Evolutionary conservation across 2,329 filamentous ascomycete genomes (phyloP).

Genomic region (Ploettnerulaceae sp.): DNA sequence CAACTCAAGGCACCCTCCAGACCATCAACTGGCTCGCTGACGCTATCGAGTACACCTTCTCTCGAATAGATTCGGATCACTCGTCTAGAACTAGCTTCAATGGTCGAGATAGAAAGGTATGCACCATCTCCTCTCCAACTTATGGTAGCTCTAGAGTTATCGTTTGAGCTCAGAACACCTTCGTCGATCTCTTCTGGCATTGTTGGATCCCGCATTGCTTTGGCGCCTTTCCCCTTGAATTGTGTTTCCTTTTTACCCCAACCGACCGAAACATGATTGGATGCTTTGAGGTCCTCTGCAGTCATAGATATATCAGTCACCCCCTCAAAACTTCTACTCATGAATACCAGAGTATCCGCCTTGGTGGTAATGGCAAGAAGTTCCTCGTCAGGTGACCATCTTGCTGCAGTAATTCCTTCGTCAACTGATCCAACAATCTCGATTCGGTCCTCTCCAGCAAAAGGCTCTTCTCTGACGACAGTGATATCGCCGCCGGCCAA

Average conservation of each 20-base stretch:
- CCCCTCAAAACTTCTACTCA: conserved; percentile 87
- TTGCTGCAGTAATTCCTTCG: conserved; percentile 80
- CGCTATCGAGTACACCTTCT: conserved; percentile 85
- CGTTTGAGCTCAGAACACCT: conserved; percentile 67
- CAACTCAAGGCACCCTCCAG: conserved; percentile 86
- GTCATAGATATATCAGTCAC: conserved; percentile 70
- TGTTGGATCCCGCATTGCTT: conserved; percentile 84
- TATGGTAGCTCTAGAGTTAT: conserved; percentile 67
- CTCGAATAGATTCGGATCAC: conserved; percentile 86
- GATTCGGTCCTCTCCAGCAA: conserved; percentile 68
- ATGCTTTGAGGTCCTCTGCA: conserved; percentile 74
- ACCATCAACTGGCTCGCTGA: conserved; percentile 89
- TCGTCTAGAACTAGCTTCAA: conserved; percentile 65
- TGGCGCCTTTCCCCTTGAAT: conserved; percentile 86
- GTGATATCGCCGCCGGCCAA: conserved; percentile 89
- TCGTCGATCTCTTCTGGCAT: conserved; percentile 89
- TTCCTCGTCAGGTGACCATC: conserved; percentile 95
- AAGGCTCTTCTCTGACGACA: conserved; percentile 68
- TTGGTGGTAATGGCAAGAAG: conserved; percentile 78
- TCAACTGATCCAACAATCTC: conserved; percentile 96
- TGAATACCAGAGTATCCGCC: conserved; percentile 75
- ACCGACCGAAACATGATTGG: conserved; percentile 90
- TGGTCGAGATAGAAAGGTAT: conserved; percentile 78
- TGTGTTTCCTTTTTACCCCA: conserved; percentile 99
- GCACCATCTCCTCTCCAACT: conserved; percentile 95